phyloP scores from a whole-genome alignment of 192 early-diverging fungal species.

The Backusella circina region DNA sequence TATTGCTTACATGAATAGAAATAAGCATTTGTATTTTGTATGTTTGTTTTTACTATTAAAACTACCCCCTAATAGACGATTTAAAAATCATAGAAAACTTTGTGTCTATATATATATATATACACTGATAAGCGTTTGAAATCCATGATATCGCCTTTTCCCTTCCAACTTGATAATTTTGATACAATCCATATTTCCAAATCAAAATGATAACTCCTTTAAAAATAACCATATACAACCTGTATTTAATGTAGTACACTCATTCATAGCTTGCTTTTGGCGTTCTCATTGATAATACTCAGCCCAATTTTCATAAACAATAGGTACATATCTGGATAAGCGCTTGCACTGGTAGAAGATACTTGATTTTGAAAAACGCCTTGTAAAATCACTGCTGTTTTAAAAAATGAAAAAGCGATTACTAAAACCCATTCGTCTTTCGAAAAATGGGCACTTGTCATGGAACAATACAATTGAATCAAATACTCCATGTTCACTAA shows the following conservation, averaged over 20 bases:
- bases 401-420: slow-evolving; percentile 83
- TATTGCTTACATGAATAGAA: too few relatives aligned
- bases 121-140: too few relatives aligned
- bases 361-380: slow-evolving; percentile 82
- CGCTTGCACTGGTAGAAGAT: slow-evolving; percentile 56
- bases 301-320: slow-evolving; percentile 47
- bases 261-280: neutral
- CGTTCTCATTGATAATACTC: slow-evolving; percentile 49
- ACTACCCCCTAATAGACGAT: too few relatives aligned
- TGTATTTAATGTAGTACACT: neutral
- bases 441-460: slow-evolving; percentile 58
- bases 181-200: too few relatives aligned
- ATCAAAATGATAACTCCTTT: too few relatives aligned
- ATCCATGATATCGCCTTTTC: too few relatives aligned
- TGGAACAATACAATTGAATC: slow-evolving; percentile 66
- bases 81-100: too few relatives aligned
- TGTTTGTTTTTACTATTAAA: too few relatives aligned
- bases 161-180: too few relatives aligned
- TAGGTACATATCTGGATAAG: slow-evolving; percentile 42
- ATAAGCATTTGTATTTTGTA: too few relatives aligned
- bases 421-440: slow-evolving; percentile 76
- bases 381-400: slow-evolving; percentile 78
- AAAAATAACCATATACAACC: too few relatives aligned
- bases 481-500: slow-evolving; percentile 65
- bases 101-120: too few relatives aligned